A percentile compares a stretch with the other conserved stretches of the same genome.
phyloP scores from a whole-genome alignment of 2,329 filamentous ascomycete species.

The Lachnellula occidentalis region DNA sequence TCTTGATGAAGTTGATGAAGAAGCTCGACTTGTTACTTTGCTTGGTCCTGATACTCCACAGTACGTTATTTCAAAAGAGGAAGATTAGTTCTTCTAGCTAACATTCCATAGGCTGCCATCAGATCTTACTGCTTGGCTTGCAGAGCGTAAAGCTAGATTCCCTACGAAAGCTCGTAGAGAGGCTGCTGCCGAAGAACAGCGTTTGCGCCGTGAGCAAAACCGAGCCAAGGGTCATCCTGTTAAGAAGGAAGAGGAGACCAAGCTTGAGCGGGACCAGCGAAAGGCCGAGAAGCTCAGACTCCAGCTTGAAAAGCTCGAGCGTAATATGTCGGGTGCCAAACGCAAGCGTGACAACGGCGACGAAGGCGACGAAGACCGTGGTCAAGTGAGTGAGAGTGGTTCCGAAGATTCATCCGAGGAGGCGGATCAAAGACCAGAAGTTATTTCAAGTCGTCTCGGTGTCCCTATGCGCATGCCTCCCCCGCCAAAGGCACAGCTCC shows the following conservation, averaged over 20 bases:
- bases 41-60: slow-evolving; percentile 32
- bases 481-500: slow-evolving; percentile 52
- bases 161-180: slow-evolving; percentile 70
- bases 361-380: slow-evolving; percentile 57
- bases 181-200: slow-evolving; percentile 51
- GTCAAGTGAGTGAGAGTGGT: slow-evolving; percentile 28
- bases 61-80: slow-evolving; percentile 28
- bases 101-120: slow-evolving; percentile 38
- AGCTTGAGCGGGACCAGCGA: slow-evolving; percentile 48
- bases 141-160: slow-evolving; percentile 72
- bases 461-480: slow-evolving; percentile 34
- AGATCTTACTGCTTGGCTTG: slow-evolving; percentile 75
- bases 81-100: slow-evolving; percentile 31
- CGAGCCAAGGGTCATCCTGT: slow-evolving; percentile 21
- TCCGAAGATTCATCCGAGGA: slow-evolving; percentile 34
- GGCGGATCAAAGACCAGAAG: slow-evolving; percentile 52
- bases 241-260: slow-evolving; percentile 48
- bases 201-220: slow-evolving; percentile 27
- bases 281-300: slow-evolving; percentile 57
- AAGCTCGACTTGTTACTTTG: slow-evolving; percentile 34
- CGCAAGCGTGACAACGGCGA: slow-evolving; percentile 63
- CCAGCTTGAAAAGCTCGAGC: slow-evolving; percentile 64
- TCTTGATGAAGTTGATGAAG: slow-evolving; percentile 60
- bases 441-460: slow-evolving; percentile 43
- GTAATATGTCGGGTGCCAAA: slow-evolving; percentile 52